These are phyloP conservation scores for Trichoderma brevicompactum DNA, from an alignment of 2,329 filamentous ascomycete species.

Conservation along the genomic window DNA sequence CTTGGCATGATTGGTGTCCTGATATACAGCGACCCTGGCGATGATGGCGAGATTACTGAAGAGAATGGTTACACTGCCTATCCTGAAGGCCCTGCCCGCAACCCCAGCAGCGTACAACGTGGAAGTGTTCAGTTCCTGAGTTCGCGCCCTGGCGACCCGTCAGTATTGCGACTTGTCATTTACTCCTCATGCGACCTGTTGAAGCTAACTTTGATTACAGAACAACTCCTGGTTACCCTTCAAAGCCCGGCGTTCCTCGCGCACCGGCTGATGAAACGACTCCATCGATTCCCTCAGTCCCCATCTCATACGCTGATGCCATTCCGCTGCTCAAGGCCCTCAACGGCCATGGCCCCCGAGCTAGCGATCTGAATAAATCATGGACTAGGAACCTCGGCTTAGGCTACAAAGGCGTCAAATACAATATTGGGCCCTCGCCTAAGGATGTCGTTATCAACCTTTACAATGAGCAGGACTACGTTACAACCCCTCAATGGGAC, in stretches of 20 bases:
- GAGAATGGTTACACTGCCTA: slow-evolving; percentile 79
- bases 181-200: slow-evolving; percentile 28
- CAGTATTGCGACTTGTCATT: slow-evolving; percentile 30
- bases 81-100: slow-evolving; percentile 82
- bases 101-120: slow-evolving; percentile 87
- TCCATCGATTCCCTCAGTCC: slow-evolving; percentile 86
- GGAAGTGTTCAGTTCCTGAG: slow-evolving; percentile 85
- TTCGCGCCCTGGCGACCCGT: slow-evolving; percentile 71
- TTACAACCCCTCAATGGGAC: slow-evolving; percentile 83
- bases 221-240: slow-evolving; percentile 92
- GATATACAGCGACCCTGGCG: slow-evolving; percentile 86
- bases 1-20: slow-evolving; percentile 85
- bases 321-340: slow-evolving; percentile 86
- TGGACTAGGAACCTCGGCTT: slow-evolving; percentile 76
- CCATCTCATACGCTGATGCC: slow-evolving; percentile 86
- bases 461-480: slow-evolving; percentile 79
- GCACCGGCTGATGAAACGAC: slow-evolving; percentile 70
- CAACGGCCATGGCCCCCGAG: slow-evolving; percentile 83
- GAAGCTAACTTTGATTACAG: slow-evolving; percentile 34
- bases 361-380: slow-evolving; percentile 70
- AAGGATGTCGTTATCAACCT: slow-evolving; percentile 72
- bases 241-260: slow-evolving; percentile 83
- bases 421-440: slow-evolving; percentile 83
- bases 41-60: slow-evolving; percentile 81
- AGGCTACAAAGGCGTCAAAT: slow-evolving; percentile 77